A percentile compares a stretch with the other conserved stretches of the same genome.
These are phyloP conservation scores for Aspergillus novoparasiticus DNA, from an alignment of 2,329 filamentous ascomycete genomes.

Conservation along the genomic window DNA sequence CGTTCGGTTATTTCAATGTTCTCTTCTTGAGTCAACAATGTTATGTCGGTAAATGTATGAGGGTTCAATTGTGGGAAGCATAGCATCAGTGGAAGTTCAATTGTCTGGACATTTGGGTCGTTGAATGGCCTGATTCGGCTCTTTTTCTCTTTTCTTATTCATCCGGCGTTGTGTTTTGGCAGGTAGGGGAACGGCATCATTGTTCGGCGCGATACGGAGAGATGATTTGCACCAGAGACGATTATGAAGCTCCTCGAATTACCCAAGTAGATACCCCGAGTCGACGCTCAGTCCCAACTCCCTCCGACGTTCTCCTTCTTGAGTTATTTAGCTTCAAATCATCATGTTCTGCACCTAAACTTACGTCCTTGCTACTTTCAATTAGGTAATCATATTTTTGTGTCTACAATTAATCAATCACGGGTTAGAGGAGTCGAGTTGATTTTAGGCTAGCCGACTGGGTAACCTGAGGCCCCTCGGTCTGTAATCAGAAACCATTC, in stretches of 20 bases:
- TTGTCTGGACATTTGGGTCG: constrained; percentile 28
- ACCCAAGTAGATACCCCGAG: constrained; percentile 53
- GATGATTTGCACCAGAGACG: constrained; percentile 36
- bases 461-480: constrained; percentile 1
- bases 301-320: constrained; percentile 29
- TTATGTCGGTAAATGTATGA: constrained; percentile 24
- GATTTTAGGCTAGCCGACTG: constrained; percentile 7
- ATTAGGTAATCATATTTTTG: neutral
- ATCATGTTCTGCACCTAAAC: neutral
- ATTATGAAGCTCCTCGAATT: constrained; percentile 51
- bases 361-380: neutral
- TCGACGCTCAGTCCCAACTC: constrained; percentile 50
- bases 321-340: constrained; percentile 10
- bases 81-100: constrained; percentile 33
- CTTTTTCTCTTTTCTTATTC: constrained; percentile 21
- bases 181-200: constrained; percentile 44
- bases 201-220: constrained; percentile 44
- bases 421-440: neutral
- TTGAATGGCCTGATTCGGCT: constrained; percentile 21
- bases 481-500: neutral
- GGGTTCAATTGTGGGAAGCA: constrained; percentile 29
- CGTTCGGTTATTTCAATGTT: constrained; percentile 18
- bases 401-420: constrained; percentile 2
- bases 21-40: constrained; percentile 21
- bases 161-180: constrained; percentile 39